These are phyloP conservation scores for Paecilomyces fulvus DNA, from an alignment of 2,329 filamentous ascomycete genomes.

Conservation along the genomic window DNA sequence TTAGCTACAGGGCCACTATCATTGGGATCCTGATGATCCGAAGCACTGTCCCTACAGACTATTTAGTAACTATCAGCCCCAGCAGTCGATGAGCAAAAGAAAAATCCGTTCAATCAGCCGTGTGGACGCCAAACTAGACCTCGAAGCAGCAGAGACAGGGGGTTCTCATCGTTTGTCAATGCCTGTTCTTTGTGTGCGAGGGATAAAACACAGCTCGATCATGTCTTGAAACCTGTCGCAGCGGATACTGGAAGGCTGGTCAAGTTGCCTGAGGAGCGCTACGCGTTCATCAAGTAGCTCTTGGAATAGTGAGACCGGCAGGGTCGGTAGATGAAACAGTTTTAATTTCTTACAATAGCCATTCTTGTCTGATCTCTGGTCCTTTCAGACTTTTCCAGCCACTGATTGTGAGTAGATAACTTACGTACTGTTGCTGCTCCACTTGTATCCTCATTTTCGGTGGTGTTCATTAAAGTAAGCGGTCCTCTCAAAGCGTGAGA, in stretches of 20 bases:
- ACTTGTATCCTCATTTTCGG: background rate
- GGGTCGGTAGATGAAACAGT: background rate
- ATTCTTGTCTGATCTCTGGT: background rate
- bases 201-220: background rate
- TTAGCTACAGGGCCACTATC: background rate
- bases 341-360: background rate
- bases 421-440: background rate
- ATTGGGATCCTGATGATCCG: background rate
- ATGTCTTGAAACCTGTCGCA: background rate
- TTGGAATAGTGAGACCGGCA: background rate
- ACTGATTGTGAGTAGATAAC: background rate
- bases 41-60: background rate
- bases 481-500: background rate
- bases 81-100: background rate
- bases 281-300: too few species aligned
- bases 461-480: background rate
- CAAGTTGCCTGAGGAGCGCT: too few species aligned
- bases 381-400: background rate
- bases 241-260: too few species aligned
- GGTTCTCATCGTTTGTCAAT: background rate
- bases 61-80: background rate
- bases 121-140: background rate
- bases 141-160: background rate
- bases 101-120: background rate
- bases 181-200: background rate